Evolutionary conservation across 805 yeast genomes (phyloP).

Genomic region (Candida multigemmis): DNA sequence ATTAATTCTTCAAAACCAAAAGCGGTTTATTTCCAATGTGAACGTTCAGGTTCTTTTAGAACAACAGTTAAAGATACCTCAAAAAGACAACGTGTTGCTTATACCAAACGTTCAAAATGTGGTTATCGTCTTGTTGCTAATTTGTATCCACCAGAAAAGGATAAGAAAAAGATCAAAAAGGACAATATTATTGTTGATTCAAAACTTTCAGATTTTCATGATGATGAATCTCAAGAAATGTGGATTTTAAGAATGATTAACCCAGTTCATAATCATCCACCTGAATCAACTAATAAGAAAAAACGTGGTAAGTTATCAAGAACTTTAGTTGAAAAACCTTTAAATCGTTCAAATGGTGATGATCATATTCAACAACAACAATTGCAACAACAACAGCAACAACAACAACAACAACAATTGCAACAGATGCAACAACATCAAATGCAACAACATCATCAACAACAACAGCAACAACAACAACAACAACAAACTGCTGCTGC

Average conservation of each 20-base stretch:
- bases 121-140: constrained; percentile 37
- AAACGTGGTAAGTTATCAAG: constrained; percentile 30
- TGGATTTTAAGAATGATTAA: constrained; percentile 40
- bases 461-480: constrained; percentile 1
- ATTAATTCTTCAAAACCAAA: constrained; percentile 38
- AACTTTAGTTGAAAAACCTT: constrained; percentile 36
- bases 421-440: constrained; percentile 4
- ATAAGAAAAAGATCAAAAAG: constrained; percentile 21
- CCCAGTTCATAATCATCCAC: constrained; percentile 37
- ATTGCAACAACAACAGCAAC: constrained; percentile 6
- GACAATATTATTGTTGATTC: too few species aligned
- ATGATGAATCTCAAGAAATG: constrained; percentile 22
- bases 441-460: constrained; percentile 3
- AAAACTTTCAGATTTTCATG: constrained; percentile 8
- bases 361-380: not conserved
- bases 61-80: constrained; percentile 38
- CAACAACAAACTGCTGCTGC: constrained; percentile 1
- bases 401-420: constrained; percentile 2
- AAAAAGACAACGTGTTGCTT: constrained; percentile 38
- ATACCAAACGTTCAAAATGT: constrained; percentile 38
- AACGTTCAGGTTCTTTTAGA: constrained; percentile 34
- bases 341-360: constrained; percentile 7
- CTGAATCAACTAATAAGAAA: constrained; percentile 22
- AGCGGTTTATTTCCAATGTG: constrained; percentile 39
- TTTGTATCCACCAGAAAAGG: constrained; percentile 36